Conservation (phyloP, 768 basidiomycete genomes). For the Pleurotus sapidus region DNA sequence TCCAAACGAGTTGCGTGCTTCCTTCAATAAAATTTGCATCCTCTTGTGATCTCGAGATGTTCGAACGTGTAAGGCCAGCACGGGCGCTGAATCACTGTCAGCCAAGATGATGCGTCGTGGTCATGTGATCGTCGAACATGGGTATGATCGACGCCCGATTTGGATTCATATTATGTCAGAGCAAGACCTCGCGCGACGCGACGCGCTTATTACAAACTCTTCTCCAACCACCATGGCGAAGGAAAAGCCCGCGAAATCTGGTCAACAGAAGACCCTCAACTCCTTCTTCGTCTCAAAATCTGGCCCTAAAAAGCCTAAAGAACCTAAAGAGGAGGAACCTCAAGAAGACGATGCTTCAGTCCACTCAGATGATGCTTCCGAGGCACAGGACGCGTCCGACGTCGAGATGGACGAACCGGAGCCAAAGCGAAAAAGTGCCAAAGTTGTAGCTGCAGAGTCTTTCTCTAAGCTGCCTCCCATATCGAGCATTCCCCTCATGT, state of each 20-base stretch:
- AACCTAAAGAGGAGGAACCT: neutral
- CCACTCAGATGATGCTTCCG: neutral
- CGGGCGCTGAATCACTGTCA: too few species aligned
- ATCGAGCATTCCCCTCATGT: constrained; percentile 66
- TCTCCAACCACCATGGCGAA: constrained; percentile 43
- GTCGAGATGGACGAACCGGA: constrained; percentile 28
- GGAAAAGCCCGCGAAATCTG: constrained; percentile 34
- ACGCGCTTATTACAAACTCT: constrained; percentile 14
- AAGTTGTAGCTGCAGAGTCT: constrained; percentile 34
- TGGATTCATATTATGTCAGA: too few species aligned
- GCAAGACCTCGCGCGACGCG: neutral
- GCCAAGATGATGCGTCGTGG: too few species aligned
- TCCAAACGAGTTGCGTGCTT: too few species aligned
- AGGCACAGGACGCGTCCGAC: constrained; percentile 13
- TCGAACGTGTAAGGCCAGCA: too few species aligned
- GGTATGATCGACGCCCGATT: too few species aligned
- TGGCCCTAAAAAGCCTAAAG: constrained; percentile 5
- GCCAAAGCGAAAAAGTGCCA: constrained; percentile 19
- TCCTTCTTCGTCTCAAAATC: constrained; percentile 44
- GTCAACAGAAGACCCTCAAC: constrained; percentile 51
- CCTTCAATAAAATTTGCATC: too few species aligned
- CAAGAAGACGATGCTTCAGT: neutral
- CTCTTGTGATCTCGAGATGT: too few species aligned
- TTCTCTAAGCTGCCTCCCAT: constrained; percentile 76
- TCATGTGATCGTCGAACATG: too few species aligned